Evolutionary conservation across 176 grass and related monocot species (phyloP).

Genomic region (Carex littledalei): DNA sequence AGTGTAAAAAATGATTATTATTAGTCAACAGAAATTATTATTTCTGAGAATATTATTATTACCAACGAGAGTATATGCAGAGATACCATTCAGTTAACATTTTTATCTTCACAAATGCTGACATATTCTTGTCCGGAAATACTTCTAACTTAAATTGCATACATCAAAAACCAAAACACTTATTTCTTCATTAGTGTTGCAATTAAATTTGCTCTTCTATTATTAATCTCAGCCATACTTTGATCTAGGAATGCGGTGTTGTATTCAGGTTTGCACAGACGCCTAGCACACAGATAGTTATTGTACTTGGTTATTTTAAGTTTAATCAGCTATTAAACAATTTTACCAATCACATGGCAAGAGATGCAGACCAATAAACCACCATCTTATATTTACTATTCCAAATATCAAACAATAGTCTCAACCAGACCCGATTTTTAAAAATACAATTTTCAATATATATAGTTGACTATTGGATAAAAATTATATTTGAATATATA

Average conservation of each 20-base stretch:
- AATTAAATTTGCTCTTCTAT: background rate
- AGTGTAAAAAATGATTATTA: too few species aligned
- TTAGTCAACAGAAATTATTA: too few species aligned
- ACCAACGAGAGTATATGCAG: too few species aligned
- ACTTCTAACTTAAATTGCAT: too few species aligned
- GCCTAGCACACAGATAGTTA: background rate
- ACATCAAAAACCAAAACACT: too few species aligned
- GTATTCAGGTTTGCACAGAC: background rate
- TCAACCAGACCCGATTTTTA: background rate
- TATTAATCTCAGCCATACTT: background rate
- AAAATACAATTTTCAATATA: too few species aligned
- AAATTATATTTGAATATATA: too few species aligned
- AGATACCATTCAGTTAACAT: too few species aligned
- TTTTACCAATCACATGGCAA: background rate
- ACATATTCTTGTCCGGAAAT: too few species aligned
- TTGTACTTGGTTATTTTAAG: background rate
- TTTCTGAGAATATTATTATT: too few species aligned
- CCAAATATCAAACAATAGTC: background rate
- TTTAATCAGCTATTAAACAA: background rate
- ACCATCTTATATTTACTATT: background rate
- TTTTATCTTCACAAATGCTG: too few species aligned
- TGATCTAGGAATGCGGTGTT: background rate
- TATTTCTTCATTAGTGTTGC: background rate
- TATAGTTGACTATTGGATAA: too few species aligned
- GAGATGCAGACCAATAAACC: background rate